Base-by-base conservation (phyloP, 2,329 filamentous ascomycete species). In the Alternaria panax region DNA sequence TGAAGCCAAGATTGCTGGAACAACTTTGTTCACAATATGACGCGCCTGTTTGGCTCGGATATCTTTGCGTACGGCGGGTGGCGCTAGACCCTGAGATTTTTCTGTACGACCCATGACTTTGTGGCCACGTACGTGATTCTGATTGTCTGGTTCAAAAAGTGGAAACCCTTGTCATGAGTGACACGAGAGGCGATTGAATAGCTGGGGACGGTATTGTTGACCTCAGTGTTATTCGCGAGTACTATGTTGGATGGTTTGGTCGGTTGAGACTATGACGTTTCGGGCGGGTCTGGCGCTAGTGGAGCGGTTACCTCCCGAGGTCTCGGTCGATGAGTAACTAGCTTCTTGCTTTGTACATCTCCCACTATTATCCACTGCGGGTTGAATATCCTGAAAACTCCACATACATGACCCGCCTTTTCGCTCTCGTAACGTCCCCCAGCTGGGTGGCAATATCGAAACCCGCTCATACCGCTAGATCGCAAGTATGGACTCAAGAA, bases 21-120 rank as follows among this genome's bases (percentile, higher is more conserved):
- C 83, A n/a, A 81, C 79, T 67, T 84, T 85, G 73, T 88, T 87
- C 59, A 88, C 74, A 3, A 87, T 87, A 8, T 83, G 79, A 53
- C 83, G 84, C 28, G 86, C 86, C 57, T 81, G 79, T 66, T 87
- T 87, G 1, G 83, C 81, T 14, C 84, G 80, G 2, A 71, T 62
- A 20, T 78, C 74, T 66, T 78, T 78, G 48, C 78, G 69, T 28
- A 76, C 59, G 1, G 75, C 62, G 16, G 76, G 77, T 7, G 76
- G 76, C n/a, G 75, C 72, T n/a, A 78, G 69, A 34, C 75, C 71
- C 54, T 75, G 72, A 1, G 76, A 78, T 60, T 72, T 70, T 42
- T 77, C 70, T 14, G 69, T 71, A 41, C 78, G 74, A 16, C 78
- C 78, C 78, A 80, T 80, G 2, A 9, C 11, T 38, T 2, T n/a